Evolutionary conservation across 1,284 basidiomycete genomes (phyloP), one percentile per base, ranked within the genome.

Genomic region (Vanrija sp.): DNA sequence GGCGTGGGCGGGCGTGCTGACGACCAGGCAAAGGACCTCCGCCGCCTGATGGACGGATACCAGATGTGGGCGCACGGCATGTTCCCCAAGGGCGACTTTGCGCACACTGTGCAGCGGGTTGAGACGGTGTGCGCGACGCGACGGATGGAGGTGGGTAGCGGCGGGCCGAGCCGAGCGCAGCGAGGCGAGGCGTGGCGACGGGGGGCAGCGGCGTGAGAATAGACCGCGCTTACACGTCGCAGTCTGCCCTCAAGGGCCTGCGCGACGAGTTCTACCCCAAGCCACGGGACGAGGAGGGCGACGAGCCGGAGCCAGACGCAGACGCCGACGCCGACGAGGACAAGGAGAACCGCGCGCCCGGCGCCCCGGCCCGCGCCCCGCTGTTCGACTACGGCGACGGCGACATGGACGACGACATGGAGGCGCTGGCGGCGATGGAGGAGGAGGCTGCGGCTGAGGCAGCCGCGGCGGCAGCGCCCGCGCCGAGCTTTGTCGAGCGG

Each of bases 41-140:
- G 83, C 59, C 79, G 86, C 31, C 75, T 96, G 16, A 78, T 96
- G 50, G 83, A 85, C 60, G 77, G 87, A 49, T 96, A 96, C 68
- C 89, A 91, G 64, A 86, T 92, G 65, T 97, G 93, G 93, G 82
- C 89, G 2, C 93, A 96, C 73, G 82, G 82, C 61, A 81, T 97
- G 81, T 93, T 87, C 67, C 92, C 93, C 3, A 89, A 87, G 67
- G 86, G 83, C 8, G 84, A 86, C 47, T 94, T 96, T 72, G 79
- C 79, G 44, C 89, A 94, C 15, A 94, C 89, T 0, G 82, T 93
- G 7, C 77, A 82, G 31, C 81, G 85, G 3, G 82, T 95, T 6
- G 93, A 96, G 77, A 88, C 85, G 62, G 73, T 95, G 3, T 94
- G 89, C 68, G 87, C 88, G 61, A 85, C 86, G 2, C 83, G 84